Percentiles rank a stretch among this genome's conserved stretches.
phyloP scores from a whole-genome alignment of 495 filamentous ascomycete species.

The Haplographium delicatum region DNA sequence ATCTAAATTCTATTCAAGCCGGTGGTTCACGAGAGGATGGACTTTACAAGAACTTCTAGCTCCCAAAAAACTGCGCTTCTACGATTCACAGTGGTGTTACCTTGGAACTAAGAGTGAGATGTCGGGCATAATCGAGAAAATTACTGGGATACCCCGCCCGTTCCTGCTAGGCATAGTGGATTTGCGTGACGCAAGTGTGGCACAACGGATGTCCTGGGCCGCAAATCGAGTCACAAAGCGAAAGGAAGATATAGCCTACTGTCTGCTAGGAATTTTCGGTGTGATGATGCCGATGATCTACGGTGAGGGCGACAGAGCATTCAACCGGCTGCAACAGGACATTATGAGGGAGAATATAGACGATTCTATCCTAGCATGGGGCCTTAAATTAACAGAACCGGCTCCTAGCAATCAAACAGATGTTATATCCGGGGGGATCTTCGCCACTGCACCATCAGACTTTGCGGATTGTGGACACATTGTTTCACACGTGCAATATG shows the following conservation, averaged over 20 bases:
- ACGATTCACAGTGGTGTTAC: neutral
- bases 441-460: conserved; percentile 13
- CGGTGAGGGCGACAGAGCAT: conserved; percentile 8
- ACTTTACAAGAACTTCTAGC: neutral
- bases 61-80: neutral
- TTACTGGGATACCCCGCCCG: neutral
- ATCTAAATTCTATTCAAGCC: neutral
- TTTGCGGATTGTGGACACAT: conserved; percentile 19
- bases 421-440: conserved; percentile 2
- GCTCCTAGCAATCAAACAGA: neutral
- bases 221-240: neutral
- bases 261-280: conserved; percentile 2
- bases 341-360: neutral
- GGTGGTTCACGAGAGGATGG: neutral
- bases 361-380: conserved; percentile 3
- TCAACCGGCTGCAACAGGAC: conserved; percentile 2
- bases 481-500: conserved; percentile 1
- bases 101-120: neutral
- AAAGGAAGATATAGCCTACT: conserved; percentile 4
- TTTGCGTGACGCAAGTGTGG: neutral
- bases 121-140: neutral
- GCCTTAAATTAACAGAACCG: neutral
- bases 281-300: conserved; percentile 24
- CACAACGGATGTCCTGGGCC: conserved; percentile 7
- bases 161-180: neutral